Percentiles rank a stretch among this genome's conserved stretches.
These are phyloP conservation scores for Kickxella alabastrina DNA, from an alignment of 192 early-diverging fungal genomes.

Conservation along the genomic window DNA sequence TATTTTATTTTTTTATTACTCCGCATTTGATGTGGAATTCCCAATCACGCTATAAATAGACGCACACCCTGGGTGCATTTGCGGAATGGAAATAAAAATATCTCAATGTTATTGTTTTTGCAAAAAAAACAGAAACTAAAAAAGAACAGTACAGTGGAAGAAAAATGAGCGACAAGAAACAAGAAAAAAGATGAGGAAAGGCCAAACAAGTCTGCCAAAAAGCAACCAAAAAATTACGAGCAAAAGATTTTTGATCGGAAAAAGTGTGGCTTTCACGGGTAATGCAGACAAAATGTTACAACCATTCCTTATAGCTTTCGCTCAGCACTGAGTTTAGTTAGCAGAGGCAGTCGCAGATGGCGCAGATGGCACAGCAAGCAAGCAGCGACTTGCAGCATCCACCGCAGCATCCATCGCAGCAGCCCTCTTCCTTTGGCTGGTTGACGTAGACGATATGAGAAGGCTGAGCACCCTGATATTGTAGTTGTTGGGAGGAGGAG, in stretches of 20 bases:
- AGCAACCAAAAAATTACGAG: not conserved
- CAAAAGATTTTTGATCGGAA: not conserved
- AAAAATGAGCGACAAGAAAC: not conserved
- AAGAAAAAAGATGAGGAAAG: not conserved
- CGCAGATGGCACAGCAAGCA: conserved; percentile 9
- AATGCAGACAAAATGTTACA: not conserved
- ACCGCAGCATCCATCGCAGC: conserved; percentile 9
- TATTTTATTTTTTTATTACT: too few species aligned
- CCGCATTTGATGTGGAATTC: not conserved
- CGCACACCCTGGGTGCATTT: not conserved
- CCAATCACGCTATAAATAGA: not conserved
- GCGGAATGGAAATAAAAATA: not conserved
- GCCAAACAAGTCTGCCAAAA: too few species aligned
- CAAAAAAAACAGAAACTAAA: not conserved
- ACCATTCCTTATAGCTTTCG: not conserved
- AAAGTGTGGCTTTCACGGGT: too few species aligned
- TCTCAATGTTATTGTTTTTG: not conserved
- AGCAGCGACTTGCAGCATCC: conserved; percentile 13
- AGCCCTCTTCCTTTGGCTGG: conserved; percentile 8
- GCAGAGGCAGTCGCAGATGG: conserved; percentile 10
- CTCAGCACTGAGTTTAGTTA: not conserved
- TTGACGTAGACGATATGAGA: conserved; percentile 12
- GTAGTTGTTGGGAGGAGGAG: too few species aligned
- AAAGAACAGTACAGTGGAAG: not conserved
- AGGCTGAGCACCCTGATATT: too few species aligned